Base-by-base conservation (phyloP, 2,329 filamentous ascomycete species). In the Phialophora chinensis region DNA sequence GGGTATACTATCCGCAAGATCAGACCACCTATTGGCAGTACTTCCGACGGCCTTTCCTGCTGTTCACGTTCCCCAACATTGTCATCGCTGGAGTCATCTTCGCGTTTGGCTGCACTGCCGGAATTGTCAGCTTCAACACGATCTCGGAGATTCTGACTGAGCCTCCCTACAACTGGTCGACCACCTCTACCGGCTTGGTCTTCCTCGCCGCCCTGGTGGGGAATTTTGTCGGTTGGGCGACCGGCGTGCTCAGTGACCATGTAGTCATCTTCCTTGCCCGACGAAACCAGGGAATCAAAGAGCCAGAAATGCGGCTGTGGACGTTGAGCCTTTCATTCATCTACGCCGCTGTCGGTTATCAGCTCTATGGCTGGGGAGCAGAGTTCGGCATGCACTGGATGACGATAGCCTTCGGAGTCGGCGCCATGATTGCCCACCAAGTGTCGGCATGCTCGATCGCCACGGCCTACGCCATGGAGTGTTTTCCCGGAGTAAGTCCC, bases 401-500 rank as follows among this genome's bases (percentile, higher is more conserved):
- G 38, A 73, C 75, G 0, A 76, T 76, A 0, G 73, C 75, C 1
- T 75, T 76, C 0, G 77, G 73, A 76, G 5, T 79, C 75, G 78
- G 76, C 31, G 76, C 73, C 44, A 77, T 80, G 75, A 79, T 80
- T 56, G 77, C 78, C 6, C 77, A 80, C 44, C 79, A 80, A 66
- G 78, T 81, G 4, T 75, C 74, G 2, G 75, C 77, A 10, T 79
- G 77, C 20, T 77, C 74, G 58, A 75, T 79, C 42, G 77, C 79
- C 2, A 80, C 78, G 1, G 75, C 78, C 0, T 80, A 80, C 71
- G 78, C 77, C 2, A 79, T 80, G 77, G 79, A 80, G 60, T 79
- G 77, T 60, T 79, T 79, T 53, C 74, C 76, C 29, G 75, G 74
- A 57, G 75, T 77, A 66, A 62, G 72, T 66, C 4, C 10, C 23